Evolutionary conservation across 1,284 basidiomycete genomes (phyloP), one percentile per base, ranked within the genome.

Genomic region (Malassezia cuniculi): DNA sequence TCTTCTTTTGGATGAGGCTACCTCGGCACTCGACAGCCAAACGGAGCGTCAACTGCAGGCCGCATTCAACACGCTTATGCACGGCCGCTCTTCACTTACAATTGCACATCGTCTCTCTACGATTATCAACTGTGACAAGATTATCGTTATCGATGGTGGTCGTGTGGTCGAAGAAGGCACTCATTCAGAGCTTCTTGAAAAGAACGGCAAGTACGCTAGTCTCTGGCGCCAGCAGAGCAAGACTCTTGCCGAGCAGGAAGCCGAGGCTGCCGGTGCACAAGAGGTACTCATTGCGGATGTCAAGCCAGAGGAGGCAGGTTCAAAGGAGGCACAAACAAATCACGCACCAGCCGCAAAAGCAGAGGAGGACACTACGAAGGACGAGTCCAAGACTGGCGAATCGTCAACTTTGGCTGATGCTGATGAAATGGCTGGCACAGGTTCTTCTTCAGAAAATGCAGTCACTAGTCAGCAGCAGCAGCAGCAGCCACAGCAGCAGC

Each of bases 1-100:
- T 39, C 67, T 89, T 27, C 71, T 87, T 11, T 65, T 87, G 34
- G 85, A 87, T 64, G 82, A 85, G 69, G 81, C 81, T 10, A 83
- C 60, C 1, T 80, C 10, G 76, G 79, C 63, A 11, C 50, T 66
- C 5, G 63, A 66, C 48, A 54, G 54, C 20, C 51, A 55, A 5
- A 66, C 61, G 10, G 63, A 66, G 46, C 53, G 57, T 21, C 50
- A 50, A 31, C 42, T 66, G 16, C 63, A 65, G 39, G 42, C 44
- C 12, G 63, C 61, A 14, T 50, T 66, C 27, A 48, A 49, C 21
- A 60, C 55, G 16, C 48, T 66, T 16, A 55, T 66, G 56, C 41
- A 60, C 14, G 63, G 62, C n/a, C 52, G 62, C 31, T 60, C 59
- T 22, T 54, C 50, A 31, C 35, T 66, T 41, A 65, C 63, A 10